phyloP scores from a whole-genome alignment of 139 green algal species.

The Micractinium sp. region DNA sequence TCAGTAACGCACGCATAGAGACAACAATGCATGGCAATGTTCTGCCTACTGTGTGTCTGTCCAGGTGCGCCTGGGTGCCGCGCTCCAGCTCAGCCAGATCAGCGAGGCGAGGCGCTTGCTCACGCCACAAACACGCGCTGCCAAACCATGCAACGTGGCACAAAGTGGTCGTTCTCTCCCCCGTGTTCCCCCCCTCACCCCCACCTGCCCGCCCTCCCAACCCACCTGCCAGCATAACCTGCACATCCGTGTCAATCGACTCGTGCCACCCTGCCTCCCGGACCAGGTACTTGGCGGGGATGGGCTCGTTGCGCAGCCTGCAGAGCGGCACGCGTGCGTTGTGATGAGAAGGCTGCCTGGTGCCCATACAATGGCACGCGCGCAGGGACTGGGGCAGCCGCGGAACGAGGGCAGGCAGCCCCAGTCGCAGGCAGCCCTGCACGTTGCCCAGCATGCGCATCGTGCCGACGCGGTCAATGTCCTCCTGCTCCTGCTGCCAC shows the following conservation, averaged over 20 bases:
- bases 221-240: slow-evolving; percentile 71
- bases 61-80: background rate
- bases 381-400: too few species aligned
- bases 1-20: background rate
- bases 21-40: background rate
- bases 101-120: too few species aligned
- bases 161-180: too few species aligned
- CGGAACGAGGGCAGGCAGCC: too few species aligned
- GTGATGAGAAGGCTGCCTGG: background rate
- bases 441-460: too few species aligned
- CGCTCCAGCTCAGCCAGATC: background rate
- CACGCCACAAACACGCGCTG: background rate
- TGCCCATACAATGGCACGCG: background rate
- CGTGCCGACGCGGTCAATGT: too few species aligned
- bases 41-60: too few species aligned
- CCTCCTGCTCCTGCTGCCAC: background rate
- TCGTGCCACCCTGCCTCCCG: slow-evolving; percentile 62
- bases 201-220: too few species aligned
- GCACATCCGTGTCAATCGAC: slow-evolving; percentile 72
- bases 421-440: too few species aligned
- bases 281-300: slow-evolving; percentile 23
- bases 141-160: background rate
- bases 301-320: slow-evolving; percentile 30
- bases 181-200: too few species aligned
- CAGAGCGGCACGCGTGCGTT: background rate